A percentile compares a stretch with the other conserved stretches of the same genome.
Conservation (phyloP, 2,329 filamentous ascomycete species). For the Ilyonectria sp. region DNA sequence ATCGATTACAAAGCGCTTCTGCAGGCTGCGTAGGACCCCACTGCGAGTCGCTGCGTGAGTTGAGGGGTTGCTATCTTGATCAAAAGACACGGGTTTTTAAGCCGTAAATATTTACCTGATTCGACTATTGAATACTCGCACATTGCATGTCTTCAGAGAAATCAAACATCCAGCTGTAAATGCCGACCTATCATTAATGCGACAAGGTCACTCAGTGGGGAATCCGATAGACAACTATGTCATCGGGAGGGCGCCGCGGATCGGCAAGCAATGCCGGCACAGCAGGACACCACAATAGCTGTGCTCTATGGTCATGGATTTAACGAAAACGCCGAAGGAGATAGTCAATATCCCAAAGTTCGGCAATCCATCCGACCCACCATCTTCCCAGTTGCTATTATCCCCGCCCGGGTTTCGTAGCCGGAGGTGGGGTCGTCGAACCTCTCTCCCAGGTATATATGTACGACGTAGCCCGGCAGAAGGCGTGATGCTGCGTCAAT, state of each 20-base stretch:
- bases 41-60: neutral
- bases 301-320: constrained; percentile 14
- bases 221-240: constrained; percentile 7
- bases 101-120: neutral
- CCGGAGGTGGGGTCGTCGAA: constrained; percentile 7
- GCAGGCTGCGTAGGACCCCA: neutral
- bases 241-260: constrained; percentile 4
- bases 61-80: no score
- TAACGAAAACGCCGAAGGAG: constrained; percentile 25
- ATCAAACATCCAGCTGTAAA: no score
- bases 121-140: neutral
- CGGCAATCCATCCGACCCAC: constrained; percentile 9
- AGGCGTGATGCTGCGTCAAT: neutral
- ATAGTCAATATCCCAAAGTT: neutral
- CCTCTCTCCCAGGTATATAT: neutral
- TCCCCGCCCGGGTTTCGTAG: constrained; percentile 22
- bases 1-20: constrained; percentile 3
- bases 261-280: constrained; percentile 9
- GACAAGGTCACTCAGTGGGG: neutral
- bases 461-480: neutral
- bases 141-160: neutral
- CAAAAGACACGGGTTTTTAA: neutral
- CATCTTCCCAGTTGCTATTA: neutral
- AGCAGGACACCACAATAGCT: constrained; percentile 2
- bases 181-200: neutral